phyloP scores from a whole-genome alignment of 495 filamentous ascomycete genomes.

The Hapsidospora chrysogenum region DNA sequence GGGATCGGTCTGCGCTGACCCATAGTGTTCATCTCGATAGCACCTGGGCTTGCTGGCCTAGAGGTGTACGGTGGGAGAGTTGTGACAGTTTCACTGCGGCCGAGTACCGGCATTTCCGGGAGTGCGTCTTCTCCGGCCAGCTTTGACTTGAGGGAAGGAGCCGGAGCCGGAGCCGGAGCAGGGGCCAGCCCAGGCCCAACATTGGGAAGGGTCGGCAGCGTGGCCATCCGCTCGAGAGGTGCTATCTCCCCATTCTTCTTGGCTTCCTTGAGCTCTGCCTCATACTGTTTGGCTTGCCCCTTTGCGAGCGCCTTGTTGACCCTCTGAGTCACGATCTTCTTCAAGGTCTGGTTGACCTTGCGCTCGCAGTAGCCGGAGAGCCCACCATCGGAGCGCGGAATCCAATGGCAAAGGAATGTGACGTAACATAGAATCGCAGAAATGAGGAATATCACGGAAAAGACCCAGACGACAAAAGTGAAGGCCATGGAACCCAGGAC shows the following conservation, averaged over 20 bases:
- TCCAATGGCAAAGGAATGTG: constrained; percentile 78
- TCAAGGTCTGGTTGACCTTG: constrained; percentile 70
- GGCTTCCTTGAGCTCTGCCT: constrained; percentile 38
- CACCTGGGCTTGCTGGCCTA: constrained; percentile 32
- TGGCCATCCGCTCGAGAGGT: constrained; percentile 42
- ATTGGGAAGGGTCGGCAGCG: constrained; percentile 44
- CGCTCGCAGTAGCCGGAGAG: constrained; percentile 73
- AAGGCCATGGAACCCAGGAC: constrained; percentile 82
- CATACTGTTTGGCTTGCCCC: constrained; percentile 40
- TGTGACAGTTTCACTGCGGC: constrained; percentile 47
- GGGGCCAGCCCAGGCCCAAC: constrained; percentile 13
- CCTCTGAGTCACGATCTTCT: constrained; percentile 62
- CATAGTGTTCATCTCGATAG: constrained; percentile 28
- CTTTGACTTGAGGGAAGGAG: too few species aligned
- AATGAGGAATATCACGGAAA: constrained; percentile 59
- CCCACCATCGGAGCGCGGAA: constrained; percentile 60
- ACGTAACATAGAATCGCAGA: constrained; percentile 63
- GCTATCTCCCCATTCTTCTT: constrained; percentile 35
- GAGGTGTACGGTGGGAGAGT: constrained; percentile 47
- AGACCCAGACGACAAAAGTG: constrained; percentile 76
- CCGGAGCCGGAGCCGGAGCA: too few species aligned
- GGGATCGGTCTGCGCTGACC: constrained; percentile 27
- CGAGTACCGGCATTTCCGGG: constrained; percentile 40
- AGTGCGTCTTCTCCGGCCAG: constrained; percentile 30
- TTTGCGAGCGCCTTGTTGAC: constrained; percentile 74